Conservation (phyloP, 495 filamentous ascomycete genomes). For the Penicillium goetzii region DNA sequence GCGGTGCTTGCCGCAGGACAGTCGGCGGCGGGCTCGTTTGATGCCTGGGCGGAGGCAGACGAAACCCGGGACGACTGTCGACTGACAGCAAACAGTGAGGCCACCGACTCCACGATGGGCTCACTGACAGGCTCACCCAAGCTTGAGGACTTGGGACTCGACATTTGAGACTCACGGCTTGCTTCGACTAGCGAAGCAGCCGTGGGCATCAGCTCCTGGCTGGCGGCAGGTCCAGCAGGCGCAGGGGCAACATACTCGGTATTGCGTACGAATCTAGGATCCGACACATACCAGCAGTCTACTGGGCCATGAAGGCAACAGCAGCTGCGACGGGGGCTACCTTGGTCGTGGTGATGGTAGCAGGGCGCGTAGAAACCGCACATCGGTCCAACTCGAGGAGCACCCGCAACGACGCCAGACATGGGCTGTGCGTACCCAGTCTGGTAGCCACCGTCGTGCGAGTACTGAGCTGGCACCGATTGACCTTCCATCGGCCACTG, state of each 20-base stretch:
- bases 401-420: background rate
- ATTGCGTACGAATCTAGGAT: background rate
- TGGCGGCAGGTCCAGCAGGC: background rate
- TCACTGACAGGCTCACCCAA: slow-evolving; percentile 6
- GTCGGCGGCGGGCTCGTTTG: background rate
- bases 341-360: background rate
- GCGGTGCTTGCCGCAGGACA: background rate
- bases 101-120: background rate
- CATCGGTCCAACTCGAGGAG: background rate
- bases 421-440: background rate
- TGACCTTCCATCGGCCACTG: slow-evolving; percentile 2
- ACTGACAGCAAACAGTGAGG: background rate
- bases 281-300: background rate
- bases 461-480: background rate
- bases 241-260: background rate
- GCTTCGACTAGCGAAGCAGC: background rate
- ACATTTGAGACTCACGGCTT: background rate
- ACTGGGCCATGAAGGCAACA: background rate
- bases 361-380: background rate
- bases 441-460: background rate
- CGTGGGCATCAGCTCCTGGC: background rate
- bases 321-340: background rate
- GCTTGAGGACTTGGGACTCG: background rate
- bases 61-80: background rate
- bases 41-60: background rate